Evolutionary conservation across 1,284 basidiomycete species (phyloP).

Genomic region (Ceratobasidium sp.): DNA sequence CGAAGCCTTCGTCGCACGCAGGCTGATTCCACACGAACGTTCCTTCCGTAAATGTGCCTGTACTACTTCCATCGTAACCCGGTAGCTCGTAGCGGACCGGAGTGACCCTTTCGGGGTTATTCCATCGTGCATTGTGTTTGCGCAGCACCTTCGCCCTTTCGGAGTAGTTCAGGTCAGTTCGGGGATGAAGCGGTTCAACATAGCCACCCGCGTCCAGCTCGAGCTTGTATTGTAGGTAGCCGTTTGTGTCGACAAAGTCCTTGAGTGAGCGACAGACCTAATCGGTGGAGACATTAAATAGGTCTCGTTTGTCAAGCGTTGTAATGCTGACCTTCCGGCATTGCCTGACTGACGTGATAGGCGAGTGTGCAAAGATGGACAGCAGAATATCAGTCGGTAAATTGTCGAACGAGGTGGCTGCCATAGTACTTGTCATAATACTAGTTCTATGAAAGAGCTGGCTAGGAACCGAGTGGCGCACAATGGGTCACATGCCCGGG

Average conservation of each 20-base stretch:
- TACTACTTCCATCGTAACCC: background rate
- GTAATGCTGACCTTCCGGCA: no score
- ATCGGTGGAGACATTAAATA: background rate
- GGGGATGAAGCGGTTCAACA: background rate
- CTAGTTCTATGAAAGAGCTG: no score
- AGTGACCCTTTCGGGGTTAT: background rate
- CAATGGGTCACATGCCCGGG: no score
- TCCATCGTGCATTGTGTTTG: background rate
- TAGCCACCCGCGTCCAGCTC: slow-evolving; percentile 19
- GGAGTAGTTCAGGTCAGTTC: slow-evolving; percentile 5
- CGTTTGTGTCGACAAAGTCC: background rate
- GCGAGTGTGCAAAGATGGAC: no score
- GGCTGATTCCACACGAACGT: background rate
- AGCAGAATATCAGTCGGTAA: no score
- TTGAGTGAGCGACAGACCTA: background rate
- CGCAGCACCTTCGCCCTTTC: slow-evolving; percentile 8
- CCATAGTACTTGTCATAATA: no score
- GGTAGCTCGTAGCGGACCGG: background rate
- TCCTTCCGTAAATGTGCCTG: background rate
- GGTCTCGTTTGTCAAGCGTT: no score
- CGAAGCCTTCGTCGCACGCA: background rate
- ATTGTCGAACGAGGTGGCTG: no score
- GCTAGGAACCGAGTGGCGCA: no score
- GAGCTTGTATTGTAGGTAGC: slow-evolving; percentile 12
- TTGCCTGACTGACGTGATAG: no score